Percentiles rank a stretch among this genome's conserved stretches.
Conservation (phyloP, 768 basidiomycete genomes). For the Lactarius psammicola region DNA sequence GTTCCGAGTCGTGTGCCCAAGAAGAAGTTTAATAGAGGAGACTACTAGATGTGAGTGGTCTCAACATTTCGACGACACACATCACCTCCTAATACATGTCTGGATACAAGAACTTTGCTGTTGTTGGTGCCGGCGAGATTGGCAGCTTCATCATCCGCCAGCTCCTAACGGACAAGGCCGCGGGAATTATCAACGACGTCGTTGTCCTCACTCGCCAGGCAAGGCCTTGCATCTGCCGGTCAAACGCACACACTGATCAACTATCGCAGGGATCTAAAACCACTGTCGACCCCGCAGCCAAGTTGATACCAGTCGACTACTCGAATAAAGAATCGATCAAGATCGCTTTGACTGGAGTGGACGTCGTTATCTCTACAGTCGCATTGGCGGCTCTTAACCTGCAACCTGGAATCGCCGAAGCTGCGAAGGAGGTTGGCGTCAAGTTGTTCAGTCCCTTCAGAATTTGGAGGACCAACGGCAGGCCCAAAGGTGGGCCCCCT, state of each 20-base stretch:
- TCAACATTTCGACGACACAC: background rate
- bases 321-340: conserved; percentile 8
- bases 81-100: conserved; percentile 5
- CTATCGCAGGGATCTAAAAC: background rate
- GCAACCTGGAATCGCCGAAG: conserved; percentile 28
- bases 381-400: conserved; percentile 6
- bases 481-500: conserved; percentile 15
- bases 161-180: conserved; percentile 20
- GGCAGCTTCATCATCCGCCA: conserved; percentile 24
- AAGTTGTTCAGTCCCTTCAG: conserved; percentile 35
- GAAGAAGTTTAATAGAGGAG: background rate
- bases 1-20: too few relatives aligned
- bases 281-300: background rate
- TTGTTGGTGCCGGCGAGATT: conserved; percentile 22
- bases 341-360: conserved; percentile 10
- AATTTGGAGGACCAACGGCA: conserved; percentile 32
- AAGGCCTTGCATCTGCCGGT: background rate
- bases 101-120: conserved; percentile 23
- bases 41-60: too few relatives aligned
- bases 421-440: conserved; percentile 31
- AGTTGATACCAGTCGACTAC: conserved; percentile 18
- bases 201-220: conserved; percentile 25
- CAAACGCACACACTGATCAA: background rate
- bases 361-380: conserved; percentile 25
- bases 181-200: conserved; percentile 20